Evolutionary conservation across 176 grass and related monocot species (phyloP), one percentile per base, ranked within the genome.

Genomic region (Aegilops umbellulata): DNA sequence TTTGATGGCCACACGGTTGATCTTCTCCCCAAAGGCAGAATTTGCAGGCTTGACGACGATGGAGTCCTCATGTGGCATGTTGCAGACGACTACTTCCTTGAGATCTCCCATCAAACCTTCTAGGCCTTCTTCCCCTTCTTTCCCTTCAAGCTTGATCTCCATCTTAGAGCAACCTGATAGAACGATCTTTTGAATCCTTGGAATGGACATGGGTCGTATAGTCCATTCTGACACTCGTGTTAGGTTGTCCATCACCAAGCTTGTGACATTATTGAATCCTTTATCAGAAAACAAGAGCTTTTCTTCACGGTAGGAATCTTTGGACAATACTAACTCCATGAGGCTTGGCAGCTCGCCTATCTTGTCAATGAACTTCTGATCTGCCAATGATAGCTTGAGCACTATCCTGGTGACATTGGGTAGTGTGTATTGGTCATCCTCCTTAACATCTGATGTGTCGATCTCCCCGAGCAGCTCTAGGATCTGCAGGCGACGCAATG

Each of bases 291-390:
- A 86, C 64, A 74, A 13, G 20, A 90, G 82, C 4, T 17, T 32
- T 10, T 31, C 7, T 20, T n/a, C 83, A 19, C 0, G 0, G 20
- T 90, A 90, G n/a, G 88, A 90, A 10, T 62, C 16, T 6, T 38
- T 14, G 0, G 34, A 26, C 14, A 86, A 74, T 12, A 74, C 72
- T 3, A 90, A 68, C 34, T 14, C 61, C 53, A 27, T 80, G 19
- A 90, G 76, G 47, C 77, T 86, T 10, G 77, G 88, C 4, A 90
- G 64, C 65, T 90, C 30, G 3, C 77, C 88, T 67, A 90, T 70
- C 88, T 23, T 90, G 57, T 67, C 10, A 6, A 90, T 85, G 26
- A 80, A 86, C 25, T 24, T 27, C 8, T 90, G 67, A 31, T 65
- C 15, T 3, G 81, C 81, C 38, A 2, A 17, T 7, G 88, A 85